Evolutionary conservation across 306 rosid genomes (phyloP), one percentile per base, ranked within the genome.

Genomic region (Cucurbita moschata): DNA sequence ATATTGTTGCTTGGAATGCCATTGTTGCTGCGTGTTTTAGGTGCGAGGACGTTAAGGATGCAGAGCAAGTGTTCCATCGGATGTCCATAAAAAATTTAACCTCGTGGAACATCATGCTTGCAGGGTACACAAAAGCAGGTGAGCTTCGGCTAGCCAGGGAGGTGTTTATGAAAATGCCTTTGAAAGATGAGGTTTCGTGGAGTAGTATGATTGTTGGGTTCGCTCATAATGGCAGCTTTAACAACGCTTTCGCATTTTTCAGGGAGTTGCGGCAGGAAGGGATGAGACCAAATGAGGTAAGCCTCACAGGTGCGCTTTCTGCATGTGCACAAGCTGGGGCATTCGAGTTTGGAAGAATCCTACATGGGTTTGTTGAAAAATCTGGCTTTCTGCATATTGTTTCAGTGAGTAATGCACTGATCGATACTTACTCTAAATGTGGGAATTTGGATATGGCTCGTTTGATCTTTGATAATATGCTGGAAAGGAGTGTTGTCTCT

Each of bases 281-380:
- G 54, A 78, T 85, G 49, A 77, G 82, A 83, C 79, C 88, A 1
- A 94, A 86, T 77, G 97, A 89, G 86, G 88, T 81, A 8, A 86
- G 98, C 78, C 84, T 93, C 77, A 90, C 94, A 0, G 96, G 92
- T 58, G 93, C 85, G 52, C 83, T 94, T 67, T 87, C 90, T 19
- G 93, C 92, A 1, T 88, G 96, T 77, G 92, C 98, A 1, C 96
- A 87, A 61, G 90, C 88, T 18, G 98, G 96, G 78, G 95, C 97
- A 1, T 80, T 86, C 62, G 92, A 88, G 79, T 94, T 85, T 60
- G 96, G 92, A 8, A 86, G 79, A 84, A 72, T 87, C 71, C 53
- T 90, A 13, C 98, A 94, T 56, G 86, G 86, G 30, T 85, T 86
- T 65, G 39, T 85, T 51, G 92, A 87, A 82, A 94, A 86, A 86